phyloP scores from a whole-genome alignment of 192 early-diverging fungal genomes.

The Coemansia sp. region DNA sequence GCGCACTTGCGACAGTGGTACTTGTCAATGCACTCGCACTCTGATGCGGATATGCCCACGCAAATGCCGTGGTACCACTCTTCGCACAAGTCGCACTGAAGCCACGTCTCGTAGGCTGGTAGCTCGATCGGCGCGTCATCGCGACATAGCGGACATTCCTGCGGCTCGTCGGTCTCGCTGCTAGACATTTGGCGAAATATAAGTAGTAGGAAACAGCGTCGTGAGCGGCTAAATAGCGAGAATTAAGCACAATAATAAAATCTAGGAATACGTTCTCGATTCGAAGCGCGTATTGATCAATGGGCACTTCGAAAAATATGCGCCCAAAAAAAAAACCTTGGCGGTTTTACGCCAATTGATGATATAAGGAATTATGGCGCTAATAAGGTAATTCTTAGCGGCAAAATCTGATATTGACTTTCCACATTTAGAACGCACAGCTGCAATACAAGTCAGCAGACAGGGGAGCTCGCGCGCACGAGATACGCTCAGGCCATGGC shows the following conservation, averaged over 20 bases:
- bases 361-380: too few species aligned
- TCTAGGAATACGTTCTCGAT: background rate
- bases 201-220: background rate
- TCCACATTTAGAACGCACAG: too few species aligned
- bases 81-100: slow-evolving; percentile 69
- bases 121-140: slow-evolving; percentile 51
- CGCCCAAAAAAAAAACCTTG: too few species aligned
- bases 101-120: slow-evolving; percentile 61
- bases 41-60: slow-evolving; percentile 58
- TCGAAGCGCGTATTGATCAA: too few species aligned
- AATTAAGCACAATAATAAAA: background rate
- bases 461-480: background rate
- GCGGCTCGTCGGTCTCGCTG: slow-evolving; percentile 52
- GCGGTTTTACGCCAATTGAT: too few species aligned
- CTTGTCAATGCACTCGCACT: slow-evolving; percentile 64
- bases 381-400: too few species aligned
- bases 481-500: background rate
- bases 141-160: slow-evolving; percentile 43
- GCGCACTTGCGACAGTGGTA: slow-evolving; percentile 67
- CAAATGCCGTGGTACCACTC: slow-evolving; percentile 70
- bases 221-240: background rate
- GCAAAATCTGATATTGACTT: too few species aligned
- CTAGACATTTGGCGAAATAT: slow-evolving; percentile 8
- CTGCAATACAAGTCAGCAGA: background rate
- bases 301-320: too few species aligned